phyloP scores from a whole-genome alignment of 23 red algal genomes.

The Gracilaria gracilis region DNA sequence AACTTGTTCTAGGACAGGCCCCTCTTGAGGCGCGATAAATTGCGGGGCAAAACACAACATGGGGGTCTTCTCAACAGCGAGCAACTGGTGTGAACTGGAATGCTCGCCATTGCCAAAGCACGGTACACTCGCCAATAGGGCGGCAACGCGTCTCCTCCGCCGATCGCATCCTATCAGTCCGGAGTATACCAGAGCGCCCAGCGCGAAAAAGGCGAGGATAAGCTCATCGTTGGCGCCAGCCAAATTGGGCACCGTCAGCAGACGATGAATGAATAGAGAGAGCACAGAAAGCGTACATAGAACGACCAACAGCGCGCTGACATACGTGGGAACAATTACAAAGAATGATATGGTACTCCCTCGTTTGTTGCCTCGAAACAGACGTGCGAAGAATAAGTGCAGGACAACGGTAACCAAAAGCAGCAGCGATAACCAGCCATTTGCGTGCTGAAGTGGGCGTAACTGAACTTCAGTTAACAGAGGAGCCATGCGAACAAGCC shows the following conservation, averaged over 20 bases:
- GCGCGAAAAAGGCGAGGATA: slow-evolving; percentile 5
- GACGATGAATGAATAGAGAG: slow-evolving; percentile 46
- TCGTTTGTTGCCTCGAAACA: slow-evolving; percentile 43
- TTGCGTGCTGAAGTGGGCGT: slow-evolving; percentile 1
- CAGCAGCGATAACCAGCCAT: slow-evolving; percentile 27
- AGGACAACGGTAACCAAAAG: background rate
- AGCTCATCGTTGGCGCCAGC: slow-evolving; percentile 27
- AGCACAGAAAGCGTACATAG: slow-evolving; percentile 13
- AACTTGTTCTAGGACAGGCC: background rate
- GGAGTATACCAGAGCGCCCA: slow-evolving; percentile 31
- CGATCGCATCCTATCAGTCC: slow-evolving; percentile 48
- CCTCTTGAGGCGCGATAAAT: slow-evolving; percentile 16
- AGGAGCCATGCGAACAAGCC: slow-evolving; percentile 1
- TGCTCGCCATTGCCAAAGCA: slow-evolving; percentile 54
- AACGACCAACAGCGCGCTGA: background rate
- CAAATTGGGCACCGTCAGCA: background rate
- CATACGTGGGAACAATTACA: slow-evolving; percentile 26
- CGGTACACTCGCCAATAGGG: slow-evolving; percentile 1
- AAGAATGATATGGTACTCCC: slow-evolving; percentile 35
- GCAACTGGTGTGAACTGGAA: slow-evolving; percentile 29
- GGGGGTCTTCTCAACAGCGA: slow-evolving; percentile 23
- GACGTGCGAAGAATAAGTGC: slow-evolving; percentile 35
- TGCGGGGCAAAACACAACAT: slow-evolving; percentile 38
- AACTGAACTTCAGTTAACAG: background rate
- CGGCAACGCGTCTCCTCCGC: slow-evolving; percentile 34